phyloP scores from a whole-genome alignment of 1,284 basidiomycete species.

The Leccinum fuscescens region DNA sequence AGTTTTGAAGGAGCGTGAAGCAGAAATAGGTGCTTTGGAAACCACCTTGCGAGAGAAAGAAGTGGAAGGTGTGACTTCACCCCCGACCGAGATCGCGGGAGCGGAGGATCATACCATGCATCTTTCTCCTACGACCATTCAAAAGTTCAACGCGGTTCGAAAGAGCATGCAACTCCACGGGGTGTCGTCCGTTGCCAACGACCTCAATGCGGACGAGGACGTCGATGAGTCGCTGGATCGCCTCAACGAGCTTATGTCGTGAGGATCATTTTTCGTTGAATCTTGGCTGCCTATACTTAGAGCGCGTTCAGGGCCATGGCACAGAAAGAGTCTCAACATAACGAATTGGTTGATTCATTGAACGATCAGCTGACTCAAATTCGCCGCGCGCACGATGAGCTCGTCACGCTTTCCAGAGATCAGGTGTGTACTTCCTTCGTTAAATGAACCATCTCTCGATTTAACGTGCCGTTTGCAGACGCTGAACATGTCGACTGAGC shows the following conservation, averaged over 20 bases:
- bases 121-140: slow-evolving; percentile 66
- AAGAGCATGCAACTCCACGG: slow-evolving; percentile 56
- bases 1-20: slow-evolving; percentile 83
- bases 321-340: slow-evolving; percentile 86
- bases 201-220: slow-evolving; percentile 41
- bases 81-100: slow-evolving; percentile 7
- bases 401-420: slow-evolving; percentile 75
- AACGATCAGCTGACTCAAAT: slow-evolving; percentile 66
- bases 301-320: slow-evolving; percentile 76
- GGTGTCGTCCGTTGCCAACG: slow-evolving; percentile 27
- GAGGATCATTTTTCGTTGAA: slow-evolving; percentile 30
- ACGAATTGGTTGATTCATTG: slow-evolving; percentile 72
- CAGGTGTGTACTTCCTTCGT: slow-evolving; percentile 50
- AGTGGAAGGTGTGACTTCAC: not conserved
- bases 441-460: not conserved
- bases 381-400: slow-evolving; percentile 75
- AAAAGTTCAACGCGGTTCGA: slow-evolving; percentile 69
- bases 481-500: slow-evolving; percentile 82
- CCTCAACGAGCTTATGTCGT: slow-evolving; percentile 87
- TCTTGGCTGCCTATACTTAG: slow-evolving; percentile 7
- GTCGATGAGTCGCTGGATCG: slow-evolving; percentile 69
- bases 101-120: slow-evolving; percentile 33
- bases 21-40: slow-evolving; percentile 81
- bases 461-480: slow-evolving; percentile 44
- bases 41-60: slow-evolving; percentile 57